Base-by-base conservation (phyloP, 2,329 filamentous ascomycete genomes). In the Bipolaris gigantea region DNA sequence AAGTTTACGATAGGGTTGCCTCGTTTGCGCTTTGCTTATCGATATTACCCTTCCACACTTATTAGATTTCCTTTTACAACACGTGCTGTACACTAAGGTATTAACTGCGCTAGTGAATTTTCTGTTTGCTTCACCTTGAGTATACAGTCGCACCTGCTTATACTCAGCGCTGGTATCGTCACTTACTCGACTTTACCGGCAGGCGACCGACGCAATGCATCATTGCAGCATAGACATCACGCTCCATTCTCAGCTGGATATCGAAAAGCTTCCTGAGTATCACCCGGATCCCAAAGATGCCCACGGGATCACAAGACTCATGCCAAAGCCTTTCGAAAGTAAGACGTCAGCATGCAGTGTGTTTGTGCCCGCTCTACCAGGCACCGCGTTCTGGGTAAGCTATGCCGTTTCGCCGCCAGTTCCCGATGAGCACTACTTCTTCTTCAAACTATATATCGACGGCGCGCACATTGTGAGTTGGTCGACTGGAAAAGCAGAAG, bases 391-490 rank as follows among this genome's bases (percentile, higher is more conserved):
- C 64, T 80, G 77, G 77, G 67, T 80, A 50, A 56, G 61, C 19
- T 80, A 79, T 58, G 60, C 57, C 15, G 58, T 75, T 51, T 59
- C 56, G 5, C 65, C 64, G 5, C 71, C 70, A 3, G 59, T 73
- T 1, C 71, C 70, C 3, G 62, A 61, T 1, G 65, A 61, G 1
- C 62, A 72, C 33, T 65, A 67, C 56, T 79, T 75, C 53, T 73
- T 79, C 55, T 81, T 81, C 73, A 80, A 80, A 61, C 64, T 80
- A 27, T 75, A 74, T 57, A 64, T 79, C 55, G 70, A 76, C 33
- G 72, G 69, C 15, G 61, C 61, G 23, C 68, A 71, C 27, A 58
- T 79, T 13, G 64, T 78, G 9, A 79, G 67, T 55, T 81, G 79
- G 79, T 73, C 75, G 2, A 72, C 71, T 1, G 77, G 76, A 2